Evolutionary conservation across 768 basidiomycete species (phyloP).

Genomic region (Suillus decipiens): DNA sequence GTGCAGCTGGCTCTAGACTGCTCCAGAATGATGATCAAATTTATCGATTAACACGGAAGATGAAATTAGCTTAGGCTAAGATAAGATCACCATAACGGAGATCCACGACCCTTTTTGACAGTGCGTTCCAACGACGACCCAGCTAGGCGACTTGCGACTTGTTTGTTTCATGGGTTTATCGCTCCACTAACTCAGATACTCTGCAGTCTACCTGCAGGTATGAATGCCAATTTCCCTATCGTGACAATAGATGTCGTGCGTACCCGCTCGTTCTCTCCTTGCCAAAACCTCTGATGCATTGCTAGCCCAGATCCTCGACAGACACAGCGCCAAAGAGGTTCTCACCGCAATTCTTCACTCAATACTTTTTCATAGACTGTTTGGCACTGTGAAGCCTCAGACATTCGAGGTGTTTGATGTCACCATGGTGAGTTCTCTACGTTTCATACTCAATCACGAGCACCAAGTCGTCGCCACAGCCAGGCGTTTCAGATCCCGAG

Average conservation of each 20-base stretch:
- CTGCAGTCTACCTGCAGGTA: slow-evolving; percentile 12
- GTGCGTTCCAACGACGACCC: slow-evolving; percentile 1
- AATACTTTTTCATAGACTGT: slow-evolving; percentile 80
- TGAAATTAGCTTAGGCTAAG: neutral
- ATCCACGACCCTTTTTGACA: slow-evolving; percentile 2
- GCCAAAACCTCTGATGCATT: neutral
- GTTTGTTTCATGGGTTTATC: slow-evolving; percentile 5
- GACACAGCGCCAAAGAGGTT: slow-evolving; percentile 71
- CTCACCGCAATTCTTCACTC: slow-evolving; percentile 78
- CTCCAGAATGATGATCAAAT: neutral
- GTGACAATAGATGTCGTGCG: slow-evolving; percentile 35
- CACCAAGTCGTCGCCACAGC: slow-evolving; percentile 41
- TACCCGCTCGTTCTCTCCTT: neutral
- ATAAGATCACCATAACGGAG: neutral
- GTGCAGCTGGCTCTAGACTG: no score
- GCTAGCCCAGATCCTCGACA: slow-evolving; percentile 63
- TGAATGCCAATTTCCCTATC: slow-evolving; percentile 29
- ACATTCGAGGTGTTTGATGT: slow-evolving; percentile 82
- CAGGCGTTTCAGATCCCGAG: slow-evolving; percentile 72
- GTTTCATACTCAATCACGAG: neutral
- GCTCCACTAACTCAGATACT: neutral
- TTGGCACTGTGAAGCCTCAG: slow-evolving; percentile 76
- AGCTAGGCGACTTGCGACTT: neutral
- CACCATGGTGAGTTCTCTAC: slow-evolving; percentile 65
- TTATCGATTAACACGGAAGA: neutral